Base-by-base conservation (phyloP, 352 stramenopile genomes). In the Phytopythium oedochilum region DNA sequence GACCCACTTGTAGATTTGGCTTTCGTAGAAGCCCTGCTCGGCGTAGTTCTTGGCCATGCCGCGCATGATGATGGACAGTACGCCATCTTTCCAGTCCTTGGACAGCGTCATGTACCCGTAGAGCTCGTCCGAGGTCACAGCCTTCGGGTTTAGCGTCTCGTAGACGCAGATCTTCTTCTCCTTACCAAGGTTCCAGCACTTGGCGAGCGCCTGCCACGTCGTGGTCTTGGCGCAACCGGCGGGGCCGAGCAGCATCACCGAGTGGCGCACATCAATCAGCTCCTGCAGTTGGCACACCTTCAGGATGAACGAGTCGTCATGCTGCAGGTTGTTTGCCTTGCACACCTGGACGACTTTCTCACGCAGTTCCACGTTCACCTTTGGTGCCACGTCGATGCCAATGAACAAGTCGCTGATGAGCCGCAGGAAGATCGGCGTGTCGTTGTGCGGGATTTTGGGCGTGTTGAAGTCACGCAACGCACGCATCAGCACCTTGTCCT, bases 21-120 rank as follows among this genome's bases (percentile, higher is more conserved):
- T 97, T 58, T 98, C 96, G 60, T 98, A 98, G 55, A 98, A 98
- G 1, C 93, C 89, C 39, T 94, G 85, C 40, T 94, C 85, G 15
- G 78, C 74, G 54, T 93, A 92, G 61, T 94, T 94, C 46, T 96
- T 96, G 23, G 83, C 88, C 85, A 96, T 95, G 3, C 86, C 82
- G 28, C 86, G 83, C 86, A 96, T 96, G 57, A 96, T 96, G 53
- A 94, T 96, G 3, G 86, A 94, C 42, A 96, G 47, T 7, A 96
- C 84, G 9, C 86, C 86, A 44, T 96, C 86, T 43, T 94, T 96
- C 84, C 84, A 96, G 70, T 96, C 84, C 32, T 95, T 95, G 17
- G 84, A 94, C 6, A 96, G 70, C 17, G 84, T 96, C 84, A 96
- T 96, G 69, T 94, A 96, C 5, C 85, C 93, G 61, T 98, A 98